Conservation (phyloP, 208 protist species). For the Trypanosoma conorhini region DNA sequence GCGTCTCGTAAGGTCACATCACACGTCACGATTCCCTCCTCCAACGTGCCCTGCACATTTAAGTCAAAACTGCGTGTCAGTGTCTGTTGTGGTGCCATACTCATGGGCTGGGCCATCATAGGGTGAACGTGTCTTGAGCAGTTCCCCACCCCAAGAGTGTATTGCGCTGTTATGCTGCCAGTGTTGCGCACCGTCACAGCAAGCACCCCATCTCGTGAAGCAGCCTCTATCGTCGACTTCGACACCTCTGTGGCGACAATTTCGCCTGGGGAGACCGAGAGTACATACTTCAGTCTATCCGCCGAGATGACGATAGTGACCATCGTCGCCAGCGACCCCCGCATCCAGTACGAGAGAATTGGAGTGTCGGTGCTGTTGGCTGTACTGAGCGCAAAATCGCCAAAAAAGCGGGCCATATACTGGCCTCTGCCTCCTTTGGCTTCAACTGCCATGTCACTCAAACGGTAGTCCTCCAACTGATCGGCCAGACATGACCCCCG, state of each 20-base stretch:
- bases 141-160: constrained; percentile 40
- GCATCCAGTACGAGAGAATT: constrained; percentile 56
- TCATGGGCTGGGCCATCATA: constrained; percentile 50
- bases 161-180: constrained; percentile 52
- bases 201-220: constrained; percentile 57
- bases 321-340: constrained; percentile 49
- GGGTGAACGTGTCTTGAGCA: constrained; percentile 61
- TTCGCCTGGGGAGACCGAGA: constrained; percentile 55
- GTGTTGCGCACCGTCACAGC: constrained; percentile 62
- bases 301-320: constrained; percentile 71
- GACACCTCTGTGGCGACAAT: constrained; percentile 54
- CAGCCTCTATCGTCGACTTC: constrained; percentile 29
- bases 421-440: constrained; percentile 33
- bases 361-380: constrained; percentile 21
- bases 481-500: constrained; percentile 74
- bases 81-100: constrained; percentile 34
- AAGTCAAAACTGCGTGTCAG: constrained; percentile 44
- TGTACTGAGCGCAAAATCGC: constrained; percentile 20
- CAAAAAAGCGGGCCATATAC: constrained; percentile 72
- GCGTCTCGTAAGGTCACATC: constrained; percentile 49
- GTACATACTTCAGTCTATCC: constrained; percentile 74
- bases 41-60: constrained; percentile 32
- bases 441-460: constrained; percentile 43
- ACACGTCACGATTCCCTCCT: constrained; percentile 37
- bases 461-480: constrained; percentile 83